These are phyloP conservation scores for Mycena filopes DNA, from an alignment of 768 basidiomycete genomes.

Conservation along the genomic window DNA sequence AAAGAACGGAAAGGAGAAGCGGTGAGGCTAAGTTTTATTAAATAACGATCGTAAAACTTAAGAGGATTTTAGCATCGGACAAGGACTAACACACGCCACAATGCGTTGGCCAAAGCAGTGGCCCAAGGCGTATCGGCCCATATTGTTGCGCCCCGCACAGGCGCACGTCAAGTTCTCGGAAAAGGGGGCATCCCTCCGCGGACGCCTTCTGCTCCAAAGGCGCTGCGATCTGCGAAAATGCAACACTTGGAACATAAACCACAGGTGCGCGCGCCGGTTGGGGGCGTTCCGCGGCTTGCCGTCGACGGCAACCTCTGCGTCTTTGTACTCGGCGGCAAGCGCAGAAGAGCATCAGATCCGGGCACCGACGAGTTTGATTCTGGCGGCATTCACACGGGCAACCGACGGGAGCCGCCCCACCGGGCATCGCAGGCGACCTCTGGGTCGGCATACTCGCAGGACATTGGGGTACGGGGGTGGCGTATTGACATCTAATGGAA, in stretches of 20 bases:
- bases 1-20: constrained; percentile 39
- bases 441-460: constrained; percentile 32
- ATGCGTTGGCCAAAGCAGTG: constrained; percentile 43
- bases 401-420: constrained; percentile 2
- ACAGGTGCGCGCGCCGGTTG: not conserved
- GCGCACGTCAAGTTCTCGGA: constrained; percentile 55
- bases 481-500: constrained; percentile 19
- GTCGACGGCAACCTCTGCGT: constrained; percentile 46
- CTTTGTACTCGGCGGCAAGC: constrained; percentile 50
- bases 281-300: constrained; percentile 34
- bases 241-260: not conserved
- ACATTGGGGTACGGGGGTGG: constrained; percentile 15
- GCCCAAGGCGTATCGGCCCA: constrained; percentile 41
- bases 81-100: constrained; percentile 54
- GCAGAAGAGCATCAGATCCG: constrained; percentile 47
- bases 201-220: constrained; percentile 15
- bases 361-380: constrained; percentile 38
- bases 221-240: constrained; percentile 16
- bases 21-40: constrained; percentile 26
- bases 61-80: constrained; percentile 35
- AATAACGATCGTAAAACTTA: constrained; percentile 1
- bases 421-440: constrained; percentile 30
- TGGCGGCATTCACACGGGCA: constrained; percentile 30
- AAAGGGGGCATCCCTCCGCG: constrained; percentile 11
- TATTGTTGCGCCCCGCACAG: constrained; percentile 39